phyloP scores from a whole-genome alignment of 768 basidiomycete genomes.

The Chalciporus chontae region DNA sequence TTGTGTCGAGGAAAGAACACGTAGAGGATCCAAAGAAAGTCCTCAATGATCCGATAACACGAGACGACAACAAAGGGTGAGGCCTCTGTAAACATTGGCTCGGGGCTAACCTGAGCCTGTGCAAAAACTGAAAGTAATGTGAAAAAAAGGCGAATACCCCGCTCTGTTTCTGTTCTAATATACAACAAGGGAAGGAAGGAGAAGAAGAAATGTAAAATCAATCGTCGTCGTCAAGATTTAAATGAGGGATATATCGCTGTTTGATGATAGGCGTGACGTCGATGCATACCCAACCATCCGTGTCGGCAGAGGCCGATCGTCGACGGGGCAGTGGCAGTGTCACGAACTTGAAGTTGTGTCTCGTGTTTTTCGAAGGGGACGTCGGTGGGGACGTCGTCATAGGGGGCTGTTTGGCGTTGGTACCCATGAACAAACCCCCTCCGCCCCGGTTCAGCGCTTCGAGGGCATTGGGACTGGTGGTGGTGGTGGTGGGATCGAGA shows the following conservation, averaged over 20 bases:
- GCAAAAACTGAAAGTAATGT: no score
- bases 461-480: constrained; percentile 11
- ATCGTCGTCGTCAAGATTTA: constrained; percentile 17
- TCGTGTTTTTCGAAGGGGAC: constrained; percentile 16
- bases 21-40: no score
- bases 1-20: no score
- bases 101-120: no score
- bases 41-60: no score
- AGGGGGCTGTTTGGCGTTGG: not conserved
- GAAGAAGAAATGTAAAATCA: not conserved
- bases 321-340: constrained; percentile 18
- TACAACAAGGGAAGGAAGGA: not conserved
- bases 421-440: not conserved
- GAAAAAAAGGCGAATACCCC: not conserved
- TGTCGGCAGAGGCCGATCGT: constrained; percentile 7
- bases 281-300: constrained; percentile 30
- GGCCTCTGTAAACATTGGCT: no score
- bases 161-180: not conserved
- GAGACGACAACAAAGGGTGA: no score
- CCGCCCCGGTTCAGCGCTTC: not conserved
- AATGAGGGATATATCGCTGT: constrained; percentile 15
- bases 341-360: constrained; percentile 12
- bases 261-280: constrained; percentile 26
- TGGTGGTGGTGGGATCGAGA: constrained; percentile 8
- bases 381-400: not conserved